Evolutionary conservation across 148 eudicot species (phyloP), one percentile per base, ranked within the genome.

Genomic region (Arbutus unedo): DNA sequence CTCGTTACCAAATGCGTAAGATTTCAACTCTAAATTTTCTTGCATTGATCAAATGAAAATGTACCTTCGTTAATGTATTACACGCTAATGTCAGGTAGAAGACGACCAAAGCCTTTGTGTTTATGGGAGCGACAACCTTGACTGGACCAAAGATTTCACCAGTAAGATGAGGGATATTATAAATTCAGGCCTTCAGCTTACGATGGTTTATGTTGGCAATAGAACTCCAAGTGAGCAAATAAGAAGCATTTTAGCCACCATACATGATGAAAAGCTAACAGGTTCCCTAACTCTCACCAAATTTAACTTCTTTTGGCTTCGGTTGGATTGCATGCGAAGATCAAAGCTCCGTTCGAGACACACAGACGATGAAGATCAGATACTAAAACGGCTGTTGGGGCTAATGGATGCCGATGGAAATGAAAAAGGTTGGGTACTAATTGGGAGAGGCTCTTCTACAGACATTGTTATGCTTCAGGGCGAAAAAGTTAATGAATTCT

Each of bases 81-180:
- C 44, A 3, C 23, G 41, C 79, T 67, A 64, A 59, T 84, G 45
- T 84, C 92, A 92, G 98, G 91, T 90, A 21, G 88, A 90, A 83
- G 84, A 88, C 71, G 90, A 82, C 80, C 84, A 85, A 81, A 82
- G 86, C 74, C 59, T 94, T 53, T 94, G 98, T 89, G 82, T 94
- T 3, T 92, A 88, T 41, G 94, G 92, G 75, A 87, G 98, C 76
- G 74, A 78, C 77, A 88, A 87, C 79, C 44, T 84, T 19, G 87
- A 90, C 45, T 92, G 98, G 95, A 87, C 87, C 45, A 87, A 85
- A 86, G 84, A 88, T 48, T 92, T 94, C 82, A 86, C 11, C 59
- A 72, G 83, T 54, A 79, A 76, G 54, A 86, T 91, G 47, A 85
- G 80, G 77, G 77, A 77, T 54, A 81, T 91, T 6, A 85, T 79